Evolutionary conservation across 768 basidiomycete genomes (phyloP).

Genomic region (Leccinum subtestaceum): DNA sequence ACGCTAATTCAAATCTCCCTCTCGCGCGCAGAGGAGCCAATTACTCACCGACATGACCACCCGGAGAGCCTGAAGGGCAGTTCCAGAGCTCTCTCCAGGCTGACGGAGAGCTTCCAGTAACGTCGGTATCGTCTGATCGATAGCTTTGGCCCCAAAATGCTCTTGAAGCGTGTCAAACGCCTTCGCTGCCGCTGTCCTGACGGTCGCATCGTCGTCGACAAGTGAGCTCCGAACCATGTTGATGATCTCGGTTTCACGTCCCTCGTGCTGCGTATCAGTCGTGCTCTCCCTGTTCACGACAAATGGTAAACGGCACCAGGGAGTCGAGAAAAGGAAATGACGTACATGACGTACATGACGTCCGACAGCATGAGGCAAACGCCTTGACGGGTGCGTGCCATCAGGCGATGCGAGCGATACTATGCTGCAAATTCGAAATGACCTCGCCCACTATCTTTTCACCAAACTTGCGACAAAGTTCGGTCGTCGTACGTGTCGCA

Average conservation of each 20-base stretch:
- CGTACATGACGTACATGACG: conserved; percentile 60
- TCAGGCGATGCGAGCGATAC: conserved; percentile 55
- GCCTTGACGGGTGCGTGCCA: conserved; percentile 66
- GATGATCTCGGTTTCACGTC: conserved; percentile 86
- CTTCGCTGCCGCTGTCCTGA: conserved; percentile 85
- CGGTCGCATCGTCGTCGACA: conserved; percentile 83
- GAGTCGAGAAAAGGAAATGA: not conserved
- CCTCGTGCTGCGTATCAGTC: conserved; percentile 79
- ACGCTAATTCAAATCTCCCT: not conserved
- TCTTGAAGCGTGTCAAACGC: conserved; percentile 93
- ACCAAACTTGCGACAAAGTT: conserved; percentile 93
- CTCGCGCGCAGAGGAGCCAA: not conserved
- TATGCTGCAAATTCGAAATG: conserved; percentile 69
- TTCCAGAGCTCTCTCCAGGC: conserved; percentile 92
- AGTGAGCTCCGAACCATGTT: conserved; percentile 78
- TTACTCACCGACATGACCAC: conserved; percentile 87
- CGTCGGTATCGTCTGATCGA: conserved; percentile 96
- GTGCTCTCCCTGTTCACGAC: conserved; percentile 64
- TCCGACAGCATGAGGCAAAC: conserved; percentile 87
- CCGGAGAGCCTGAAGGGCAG: conserved; percentile 86
- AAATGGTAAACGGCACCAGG: too few relatives aligned
- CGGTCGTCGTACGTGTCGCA: conserved; percentile 81
- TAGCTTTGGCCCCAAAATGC: conserved; percentile 83
- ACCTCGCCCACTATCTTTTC: conserved; percentile 87
- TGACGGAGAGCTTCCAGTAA: conserved; percentile 89